These are phyloP conservation scores for Mortierella sp. DNA, from an alignment of 371 early-diverging fungal genomes.

Conservation along the genomic window DNA sequence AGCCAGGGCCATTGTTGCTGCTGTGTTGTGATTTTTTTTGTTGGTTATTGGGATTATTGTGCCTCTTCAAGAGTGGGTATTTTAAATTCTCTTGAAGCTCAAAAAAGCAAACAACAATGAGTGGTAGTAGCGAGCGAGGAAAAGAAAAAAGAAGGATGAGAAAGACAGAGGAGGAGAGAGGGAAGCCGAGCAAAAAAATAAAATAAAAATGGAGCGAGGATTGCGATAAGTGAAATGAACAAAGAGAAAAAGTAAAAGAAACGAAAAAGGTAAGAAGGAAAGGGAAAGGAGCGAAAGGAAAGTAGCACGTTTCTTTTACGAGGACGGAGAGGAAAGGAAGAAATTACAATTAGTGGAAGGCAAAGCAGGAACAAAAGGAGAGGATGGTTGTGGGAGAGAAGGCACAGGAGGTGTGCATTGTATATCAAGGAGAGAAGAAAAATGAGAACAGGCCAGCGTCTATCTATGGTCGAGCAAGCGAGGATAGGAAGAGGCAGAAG, in stretches of 20 bases:
- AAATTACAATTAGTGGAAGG: background rate
- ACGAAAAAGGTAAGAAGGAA: background rate
- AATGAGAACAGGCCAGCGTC: background rate
- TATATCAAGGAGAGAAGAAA: background rate
- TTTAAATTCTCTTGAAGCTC: background rate
- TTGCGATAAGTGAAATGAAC: background rate
- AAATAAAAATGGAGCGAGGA: background rate
- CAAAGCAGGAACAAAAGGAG: constrained; percentile 12
- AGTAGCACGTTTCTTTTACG: constrained; percentile 1
- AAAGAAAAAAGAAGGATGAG: background rate
- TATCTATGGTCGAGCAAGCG: constrained; percentile 2
- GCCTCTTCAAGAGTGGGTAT: background rate
- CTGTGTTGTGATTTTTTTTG: background rate
- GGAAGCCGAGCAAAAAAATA: background rate
- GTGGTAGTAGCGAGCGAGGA: background rate
- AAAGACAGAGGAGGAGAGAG: background rate
- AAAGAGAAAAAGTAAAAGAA: background rate
- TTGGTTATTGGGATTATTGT: background rate
- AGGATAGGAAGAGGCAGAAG: background rate
- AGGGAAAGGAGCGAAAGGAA: background rate
- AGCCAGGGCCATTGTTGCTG: constrained; percentile 33
- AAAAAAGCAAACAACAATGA: background rate
- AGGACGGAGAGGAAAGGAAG: constrained; percentile 13
- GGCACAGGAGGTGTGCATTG: constrained; percentile 1
- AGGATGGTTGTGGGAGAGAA: background rate